phyloP scores from a whole-genome alignment of 345 rosid species.

The Cochlearia excelsa region DNA sequence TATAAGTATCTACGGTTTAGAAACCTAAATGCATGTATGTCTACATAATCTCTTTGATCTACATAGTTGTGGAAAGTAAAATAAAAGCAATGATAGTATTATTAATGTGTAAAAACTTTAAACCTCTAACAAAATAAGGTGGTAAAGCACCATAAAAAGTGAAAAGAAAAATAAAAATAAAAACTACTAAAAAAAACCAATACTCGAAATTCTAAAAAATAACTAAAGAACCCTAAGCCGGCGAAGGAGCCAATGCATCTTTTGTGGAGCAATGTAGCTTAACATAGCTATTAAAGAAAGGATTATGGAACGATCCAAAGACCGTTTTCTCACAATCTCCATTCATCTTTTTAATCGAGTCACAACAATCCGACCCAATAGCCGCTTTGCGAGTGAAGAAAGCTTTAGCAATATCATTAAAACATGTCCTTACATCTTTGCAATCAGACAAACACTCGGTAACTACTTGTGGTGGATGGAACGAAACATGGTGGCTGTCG shows the following conservation, averaged over 20 bases:
- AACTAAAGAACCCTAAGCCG: not conserved
- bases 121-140: too few relatives aligned
- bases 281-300: constrained; percentile 1
- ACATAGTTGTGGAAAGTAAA: too few relatives aligned
- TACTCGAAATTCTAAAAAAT: too few relatives aligned
- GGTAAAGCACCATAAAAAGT: too few relatives aligned
- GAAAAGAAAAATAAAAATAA: too few relatives aligned
- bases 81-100: too few relatives aligned
- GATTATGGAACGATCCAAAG: constrained; percentile 12
- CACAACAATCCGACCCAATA: constrained; percentile 1
- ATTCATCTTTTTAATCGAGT: not conserved
- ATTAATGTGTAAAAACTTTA: too few relatives aligned
- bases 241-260: not conserved
- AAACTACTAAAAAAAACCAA: too few relatives aligned
- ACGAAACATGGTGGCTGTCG: not conserved
- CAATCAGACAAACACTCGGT: constrained; percentile 4
- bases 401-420: not conserved
- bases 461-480: constrained; percentile 1
- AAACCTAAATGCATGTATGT: too few relatives aligned
- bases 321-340: constrained; percentile 14
- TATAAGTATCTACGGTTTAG: too few relatives aligned
- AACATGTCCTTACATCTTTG: constrained; percentile 5
- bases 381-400: not conserved
- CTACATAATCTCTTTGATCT: too few relatives aligned
- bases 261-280: not conserved